Conservation (phyloP, 371 early-diverging fungal genomes). For the Parasitella parasitica region DNA sequence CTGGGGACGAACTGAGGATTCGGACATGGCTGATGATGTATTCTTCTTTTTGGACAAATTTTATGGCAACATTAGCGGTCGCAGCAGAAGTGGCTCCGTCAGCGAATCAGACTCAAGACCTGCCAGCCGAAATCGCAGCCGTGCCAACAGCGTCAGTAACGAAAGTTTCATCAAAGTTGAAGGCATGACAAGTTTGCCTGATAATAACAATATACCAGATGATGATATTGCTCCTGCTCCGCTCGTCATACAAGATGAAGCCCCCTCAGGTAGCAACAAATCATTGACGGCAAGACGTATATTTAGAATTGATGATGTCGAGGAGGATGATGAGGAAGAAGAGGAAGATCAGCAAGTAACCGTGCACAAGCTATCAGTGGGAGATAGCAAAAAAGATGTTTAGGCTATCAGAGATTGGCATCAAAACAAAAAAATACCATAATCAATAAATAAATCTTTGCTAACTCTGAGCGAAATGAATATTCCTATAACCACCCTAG, state of each 20-base stretch:
- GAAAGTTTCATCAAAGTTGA: constrained; percentile 47
- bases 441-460: too few relatives aligned
- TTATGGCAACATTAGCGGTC: constrained; percentile 26
- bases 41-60: constrained; percentile 50
- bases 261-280: neutral
- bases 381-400: constrained; percentile 8
- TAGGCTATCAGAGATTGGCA: too few relatives aligned
- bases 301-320: constrained; percentile 26
- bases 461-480: too few relatives aligned
- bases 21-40: constrained; percentile 56
- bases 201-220: constrained; percentile 16
- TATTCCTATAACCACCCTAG: neutral
- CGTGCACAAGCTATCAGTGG: constrained; percentile 3
- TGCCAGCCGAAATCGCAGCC: constrained; percentile 20
- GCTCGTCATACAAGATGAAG: neutral
- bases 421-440: too few relatives aligned
- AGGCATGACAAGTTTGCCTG: constrained; percentile 51
- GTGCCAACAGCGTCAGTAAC: constrained; percentile 31
- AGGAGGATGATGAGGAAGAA: constrained; percentile 19
- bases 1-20: constrained; percentile 54
- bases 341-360: constrained; percentile 2
- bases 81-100: constrained; percentile 33
- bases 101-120: constrained; percentile 25
- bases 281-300: constrained; percentile 15
- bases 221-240: neutral